These are phyloP conservation scores for Thymus quinquecostatus DNA, from an alignment of 257 asterid species.

Conservation along the genomic window DNA sequence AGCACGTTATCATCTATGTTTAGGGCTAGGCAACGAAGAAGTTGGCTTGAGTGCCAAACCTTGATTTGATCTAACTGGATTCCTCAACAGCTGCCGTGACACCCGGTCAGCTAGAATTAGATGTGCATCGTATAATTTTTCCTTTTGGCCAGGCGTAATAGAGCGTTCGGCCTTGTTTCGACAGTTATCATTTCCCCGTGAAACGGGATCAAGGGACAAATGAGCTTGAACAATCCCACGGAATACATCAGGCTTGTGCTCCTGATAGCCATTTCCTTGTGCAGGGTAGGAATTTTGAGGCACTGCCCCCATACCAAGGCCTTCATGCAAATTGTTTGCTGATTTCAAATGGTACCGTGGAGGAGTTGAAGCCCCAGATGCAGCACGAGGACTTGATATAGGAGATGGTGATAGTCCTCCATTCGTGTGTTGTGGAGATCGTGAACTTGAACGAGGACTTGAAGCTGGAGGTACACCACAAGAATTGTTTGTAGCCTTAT, in stretches of 20 bases:
- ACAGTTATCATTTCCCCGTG: constrained; percentile 35
- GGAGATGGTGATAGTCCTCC: constrained; percentile 64
- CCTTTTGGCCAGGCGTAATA: constrained; percentile 32
- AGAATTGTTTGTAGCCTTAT: constrained; percentile 55
- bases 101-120: constrained; percentile 49
- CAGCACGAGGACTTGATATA: constrained; percentile 65
- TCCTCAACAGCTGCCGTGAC: constrained; percentile 51
- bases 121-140: constrained; percentile 41
- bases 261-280: constrained; percentile 50
- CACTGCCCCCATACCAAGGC: constrained; percentile 32
- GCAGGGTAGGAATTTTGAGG: constrained; percentile 43
- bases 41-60: constrained; percentile 43
- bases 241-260: constrained; percentile 46
- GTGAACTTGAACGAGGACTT: constrained; percentile 64
- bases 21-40: constrained; percentile 38
- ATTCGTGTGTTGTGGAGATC: constrained; percentile 61
- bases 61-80: constrained; percentile 50
- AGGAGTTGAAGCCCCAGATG: constrained; percentile 82
- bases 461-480: constrained; percentile 75
- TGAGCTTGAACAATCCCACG: constrained; percentile 50
- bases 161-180: constrained; percentile 37
- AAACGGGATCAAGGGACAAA: constrained; percentile 43
- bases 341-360: constrained; percentile 44
- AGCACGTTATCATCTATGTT: constrained; percentile 25
- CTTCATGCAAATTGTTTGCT: constrained; percentile 50